Conservation (phyloP, 108 stramenopile species). For the Hondaea fermentalgiana region DNA sequence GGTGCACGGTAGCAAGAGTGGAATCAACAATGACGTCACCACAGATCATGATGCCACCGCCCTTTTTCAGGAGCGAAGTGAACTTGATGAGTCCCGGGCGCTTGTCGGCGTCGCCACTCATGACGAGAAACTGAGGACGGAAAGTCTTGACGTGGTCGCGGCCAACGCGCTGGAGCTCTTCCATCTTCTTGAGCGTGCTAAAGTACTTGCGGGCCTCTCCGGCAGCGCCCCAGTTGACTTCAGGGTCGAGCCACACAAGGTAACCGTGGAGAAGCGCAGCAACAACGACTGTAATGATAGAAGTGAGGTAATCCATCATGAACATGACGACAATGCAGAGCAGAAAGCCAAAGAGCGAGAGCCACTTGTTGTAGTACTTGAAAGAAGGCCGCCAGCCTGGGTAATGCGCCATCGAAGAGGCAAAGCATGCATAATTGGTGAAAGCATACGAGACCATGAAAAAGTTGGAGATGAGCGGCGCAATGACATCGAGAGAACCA, state of each 20-base stretch:
- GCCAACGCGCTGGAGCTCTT: not conserved
- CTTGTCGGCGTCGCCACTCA: not conserved
- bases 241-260: conserved; percentile 25
- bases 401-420: conserved; percentile 50
- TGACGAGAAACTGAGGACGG: conserved; percentile 20
- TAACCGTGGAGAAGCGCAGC: conserved; percentile 43
- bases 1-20: not conserved
- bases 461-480: conserved; percentile 64
- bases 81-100: not conserved
- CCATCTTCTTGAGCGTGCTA: not conserved
- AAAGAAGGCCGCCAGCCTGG: conserved; percentile 71
- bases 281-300: conserved; percentile 37
- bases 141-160: conserved; percentile 25
- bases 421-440: conserved; percentile 61
- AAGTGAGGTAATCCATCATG: conserved; percentile 35
- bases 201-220: conserved; percentile 3
- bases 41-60: not conserved
- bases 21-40: not conserved
- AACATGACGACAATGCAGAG: conserved; percentile 63
- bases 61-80: not conserved
- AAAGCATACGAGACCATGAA: conserved; percentile 68
- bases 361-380: conserved; percentile 63
- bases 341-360: conserved; percentile 54
- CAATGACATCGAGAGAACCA: conserved; percentile 64
- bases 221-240: conserved; percentile 20